These are phyloP conservation scores for Coccomyxa sp. DNA, from an alignment of 139 green algal species.

Conservation along the genomic window DNA sequence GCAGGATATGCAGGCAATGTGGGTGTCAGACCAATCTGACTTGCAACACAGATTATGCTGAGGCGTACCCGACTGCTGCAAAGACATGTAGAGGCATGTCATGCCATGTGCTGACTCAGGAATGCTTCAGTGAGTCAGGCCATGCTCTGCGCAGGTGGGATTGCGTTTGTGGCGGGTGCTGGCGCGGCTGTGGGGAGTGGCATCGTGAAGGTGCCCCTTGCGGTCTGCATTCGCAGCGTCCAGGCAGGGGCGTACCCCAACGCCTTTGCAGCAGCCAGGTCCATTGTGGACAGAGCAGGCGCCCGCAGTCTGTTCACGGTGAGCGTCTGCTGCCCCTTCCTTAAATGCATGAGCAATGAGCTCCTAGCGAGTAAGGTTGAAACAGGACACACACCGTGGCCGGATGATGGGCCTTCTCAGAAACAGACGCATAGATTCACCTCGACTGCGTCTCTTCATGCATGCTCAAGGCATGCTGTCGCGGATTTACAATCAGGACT, in stretches of 20 bases:
- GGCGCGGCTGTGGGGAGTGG: conserved; percentile 41
- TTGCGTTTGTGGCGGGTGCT: conserved; percentile 56
- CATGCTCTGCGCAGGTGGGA: conserved; percentile 17
- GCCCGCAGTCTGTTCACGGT: conserved; percentile 66
- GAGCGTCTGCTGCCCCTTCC: neutral
- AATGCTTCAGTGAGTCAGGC: neutral
- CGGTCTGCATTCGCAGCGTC: conserved; percentile 82
- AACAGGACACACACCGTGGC: too few relatives aligned
- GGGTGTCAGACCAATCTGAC: too few relatives aligned
- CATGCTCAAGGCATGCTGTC: neutral
- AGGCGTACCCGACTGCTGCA: too few relatives aligned
- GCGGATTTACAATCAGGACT: neutral
- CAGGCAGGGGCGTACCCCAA: conserved; percentile 81
- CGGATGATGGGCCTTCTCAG: neutral
- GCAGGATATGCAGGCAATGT: too few relatives aligned
- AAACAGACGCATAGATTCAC: neutral
- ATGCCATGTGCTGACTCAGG: neutral
- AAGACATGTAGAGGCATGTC: neutral
- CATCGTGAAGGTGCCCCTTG: conserved; percentile 75
- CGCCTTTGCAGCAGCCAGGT: conserved; percentile 45
- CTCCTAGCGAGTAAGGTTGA: too few relatives aligned
- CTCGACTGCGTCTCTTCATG: neutral
- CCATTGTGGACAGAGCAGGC: conserved; percentile 54
- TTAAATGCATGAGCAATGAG: neutral
- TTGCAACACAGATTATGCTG: too few relatives aligned